Conservation (phyloP, 352 stramenopile genomes). For the Phytophthora lateralis region DNA sequence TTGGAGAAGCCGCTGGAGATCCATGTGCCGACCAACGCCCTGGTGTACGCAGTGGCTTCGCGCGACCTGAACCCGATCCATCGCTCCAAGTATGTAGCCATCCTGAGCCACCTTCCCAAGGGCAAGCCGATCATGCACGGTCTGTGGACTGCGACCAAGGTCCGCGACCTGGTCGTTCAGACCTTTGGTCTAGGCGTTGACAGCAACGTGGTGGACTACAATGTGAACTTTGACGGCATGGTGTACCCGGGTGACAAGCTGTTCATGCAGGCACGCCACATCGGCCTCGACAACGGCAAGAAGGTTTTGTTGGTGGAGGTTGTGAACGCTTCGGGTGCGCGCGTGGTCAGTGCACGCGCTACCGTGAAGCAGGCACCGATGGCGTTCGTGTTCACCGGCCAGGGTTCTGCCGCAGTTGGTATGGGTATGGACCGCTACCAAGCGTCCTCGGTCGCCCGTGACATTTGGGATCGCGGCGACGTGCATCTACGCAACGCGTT, state of each 20-base stretch:
- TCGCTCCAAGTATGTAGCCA: constrained; percentile 72
- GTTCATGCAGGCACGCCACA: constrained; percentile 79
- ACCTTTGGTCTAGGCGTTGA: constrained; percentile 59
- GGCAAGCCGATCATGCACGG: constrained; percentile 88
- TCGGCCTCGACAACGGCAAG: constrained; percentile 60
- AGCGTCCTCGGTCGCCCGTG: constrained; percentile 64
- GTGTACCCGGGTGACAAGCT: constrained; percentile 86
- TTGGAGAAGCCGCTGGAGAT: constrained; percentile 72
- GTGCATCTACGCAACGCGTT: constrained; percentile 72
- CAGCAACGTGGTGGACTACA: constrained; percentile 73
- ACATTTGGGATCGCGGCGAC: constrained; percentile 86
- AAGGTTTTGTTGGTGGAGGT: constrained; percentile 82
- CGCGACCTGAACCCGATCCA: constrained; percentile 90
- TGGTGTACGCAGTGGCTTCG: constrained; percentile 79
- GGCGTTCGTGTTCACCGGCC: constrained; percentile 88
- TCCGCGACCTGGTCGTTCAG: constrained; percentile 66
- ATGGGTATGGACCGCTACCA: constrained; percentile 92
- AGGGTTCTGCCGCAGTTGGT: constrained; percentile 79
- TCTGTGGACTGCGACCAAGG: constrained; percentile 89
- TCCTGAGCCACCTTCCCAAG: constrained; percentile 74
- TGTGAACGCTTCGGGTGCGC: constrained; percentile 71
- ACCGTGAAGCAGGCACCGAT: constrained; percentile 71
- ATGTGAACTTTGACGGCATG: constrained; percentile 88
- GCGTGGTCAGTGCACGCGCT: constrained; percentile 73
- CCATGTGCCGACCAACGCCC: constrained; percentile 60